Evolutionary conservation across 2,329 filamentous ascomycete species (phyloP), one percentile per base, ranked within the genome.

Genomic region (Pestalotiopsis sp.): DNA sequence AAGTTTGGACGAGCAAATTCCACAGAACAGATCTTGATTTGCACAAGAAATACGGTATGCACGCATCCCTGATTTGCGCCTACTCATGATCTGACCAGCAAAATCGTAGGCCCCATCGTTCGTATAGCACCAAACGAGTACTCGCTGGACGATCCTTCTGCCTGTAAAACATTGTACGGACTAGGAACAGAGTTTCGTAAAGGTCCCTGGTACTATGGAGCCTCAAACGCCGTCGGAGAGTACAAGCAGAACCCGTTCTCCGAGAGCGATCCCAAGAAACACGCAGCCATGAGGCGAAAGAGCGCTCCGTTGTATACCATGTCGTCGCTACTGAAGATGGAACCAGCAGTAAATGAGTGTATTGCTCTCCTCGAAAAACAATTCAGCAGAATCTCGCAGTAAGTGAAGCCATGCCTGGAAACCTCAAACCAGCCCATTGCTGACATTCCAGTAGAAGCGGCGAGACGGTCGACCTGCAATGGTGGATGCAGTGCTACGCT

Each of bases 81-180:
- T 17, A 14, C 20, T 13, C 4, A n/a, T 59, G 27, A 6, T 23
- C 2, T 13, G 9, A 14, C 17, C n/a, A 11, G 31, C 14, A 11
- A 6, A 20, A 31, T 31, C 27, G 5, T 7, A 78, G 80, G 80
- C 0, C 70, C 78, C 0, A 74, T 86, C n/a, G 79, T 86, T 0
- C 82, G 85, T 0, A 80, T 86, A 66, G 82, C 82, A 0, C 84
- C 84, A 0, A 79, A 83, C 23, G 80, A 85, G 7, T 86, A 85
- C 67, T 84, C 81, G 41, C 76, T 87, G 68, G 78, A 78, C 52
- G 80, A 85, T 66, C 75, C 78, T 0, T 73, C 79, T 0, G 83
- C 82, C 0, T 71, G 80, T 2, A 83, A 82, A 66, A 76, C 72
- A 0, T 80, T 86, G 23, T 85, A 85, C 69, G 80, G 81, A 1